These are phyloP conservation scores for Ganoderma resinaceum DNA, from an alignment of 1,284 basidiomycete species.

Conservation along the genomic window DNA sequence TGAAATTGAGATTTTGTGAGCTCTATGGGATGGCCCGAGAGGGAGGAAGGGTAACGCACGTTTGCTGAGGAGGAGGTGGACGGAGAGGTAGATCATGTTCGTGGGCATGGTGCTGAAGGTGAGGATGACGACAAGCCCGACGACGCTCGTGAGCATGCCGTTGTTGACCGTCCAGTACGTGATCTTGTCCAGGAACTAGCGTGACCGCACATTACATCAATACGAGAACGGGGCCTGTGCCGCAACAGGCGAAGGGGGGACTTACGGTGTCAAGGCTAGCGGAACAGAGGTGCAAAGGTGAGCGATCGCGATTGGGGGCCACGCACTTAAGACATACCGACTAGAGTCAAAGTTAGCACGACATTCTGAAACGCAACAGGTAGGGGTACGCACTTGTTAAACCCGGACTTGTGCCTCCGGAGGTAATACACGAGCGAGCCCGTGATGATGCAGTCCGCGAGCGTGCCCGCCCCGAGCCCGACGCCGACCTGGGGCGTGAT, in stretches of 20 bases:
- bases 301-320: background rate
- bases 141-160: slow-evolving; percentile 28
- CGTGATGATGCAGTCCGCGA: slow-evolving; percentile 29
- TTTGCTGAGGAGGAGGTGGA: slow-evolving; percentile 31
- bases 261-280: slow-evolving; percentile 23
- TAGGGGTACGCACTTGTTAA: slow-evolving; percentile 18
- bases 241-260: background rate
- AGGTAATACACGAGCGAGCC: slow-evolving; percentile 23
- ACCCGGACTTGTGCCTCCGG: slow-evolving; percentile 19
- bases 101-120: slow-evolving; percentile 27
- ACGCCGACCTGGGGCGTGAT: slow-evolving; percentile 15
- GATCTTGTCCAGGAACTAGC: slow-evolving; percentile 22
- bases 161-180: slow-evolving; percentile 32
- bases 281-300: background rate
- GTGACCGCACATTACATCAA: background rate
- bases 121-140: slow-evolving; percentile 27
- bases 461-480: slow-evolving; percentile 23
- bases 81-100: slow-evolving; percentile 31
- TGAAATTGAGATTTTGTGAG: no score
- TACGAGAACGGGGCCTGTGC: background rate
- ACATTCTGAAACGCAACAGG: background rate
- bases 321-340: background rate
- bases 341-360: background rate
- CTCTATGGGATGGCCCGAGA: no score
- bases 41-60: slow-evolving; percentile 15